Evolutionary conservation across 2,329 filamentous ascomycete species (phyloP).

Genomic region (Scedosporium apiospermum): DNA sequence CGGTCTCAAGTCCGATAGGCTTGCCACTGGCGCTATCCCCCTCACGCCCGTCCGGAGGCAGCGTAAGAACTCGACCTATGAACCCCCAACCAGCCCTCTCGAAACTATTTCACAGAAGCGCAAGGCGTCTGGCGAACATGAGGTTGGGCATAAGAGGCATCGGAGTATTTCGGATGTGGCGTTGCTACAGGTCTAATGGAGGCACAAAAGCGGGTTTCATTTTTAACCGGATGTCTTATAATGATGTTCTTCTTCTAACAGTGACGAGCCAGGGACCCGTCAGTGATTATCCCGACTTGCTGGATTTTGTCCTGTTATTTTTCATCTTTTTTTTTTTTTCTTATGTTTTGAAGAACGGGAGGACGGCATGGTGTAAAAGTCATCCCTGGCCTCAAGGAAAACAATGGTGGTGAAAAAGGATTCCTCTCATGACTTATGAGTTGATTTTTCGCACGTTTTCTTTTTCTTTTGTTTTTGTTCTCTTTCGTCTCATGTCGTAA

Average conservation of each 20-base stretch:
- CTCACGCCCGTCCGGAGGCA: constrained; percentile 57
- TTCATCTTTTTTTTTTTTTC: not conserved
- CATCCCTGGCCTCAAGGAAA: not conserved
- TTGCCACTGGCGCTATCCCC: constrained; percentile 55
- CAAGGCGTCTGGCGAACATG: constrained; percentile 38
- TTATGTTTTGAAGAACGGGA: not conserved
- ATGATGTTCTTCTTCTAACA: constrained; percentile 4
- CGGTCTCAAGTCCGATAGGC: constrained; percentile 56
- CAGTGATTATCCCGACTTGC: not conserved
- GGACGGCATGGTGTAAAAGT: not conserved
- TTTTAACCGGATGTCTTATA: not conserved
- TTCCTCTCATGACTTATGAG: not conserved
- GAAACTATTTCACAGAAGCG: constrained; percentile 41
- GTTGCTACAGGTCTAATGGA: constrained; percentile 21
- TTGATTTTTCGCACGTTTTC: not conserved
- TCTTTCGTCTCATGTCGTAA: not conserved
- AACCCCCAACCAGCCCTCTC: constrained; percentile 35
- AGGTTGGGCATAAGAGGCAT: constrained; percentile 42
- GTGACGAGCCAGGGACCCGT: not conserved
- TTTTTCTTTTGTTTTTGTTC: not conserved
- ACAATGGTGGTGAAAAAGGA: not conserved
- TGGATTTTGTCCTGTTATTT: not conserved
- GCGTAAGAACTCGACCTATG: constrained; percentile 31
- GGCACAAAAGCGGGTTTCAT: not conserved
- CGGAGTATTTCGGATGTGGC: constrained; percentile 50